Base-by-base conservation (phyloP, 2,329 filamentous ascomycete species). In the Cladosporium austrohemisphaericum region DNA sequence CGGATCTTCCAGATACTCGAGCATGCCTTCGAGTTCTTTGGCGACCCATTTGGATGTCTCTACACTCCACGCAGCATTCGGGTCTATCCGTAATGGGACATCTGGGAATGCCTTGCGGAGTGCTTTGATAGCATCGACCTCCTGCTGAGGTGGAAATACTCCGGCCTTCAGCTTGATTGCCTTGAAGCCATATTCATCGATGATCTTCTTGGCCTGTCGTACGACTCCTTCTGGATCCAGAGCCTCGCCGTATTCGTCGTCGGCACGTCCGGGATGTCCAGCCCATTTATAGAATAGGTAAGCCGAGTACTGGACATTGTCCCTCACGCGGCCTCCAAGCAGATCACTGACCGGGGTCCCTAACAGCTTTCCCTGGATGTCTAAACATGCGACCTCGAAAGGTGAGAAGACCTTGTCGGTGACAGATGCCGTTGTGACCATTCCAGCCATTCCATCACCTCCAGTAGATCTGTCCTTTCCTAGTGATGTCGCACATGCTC, bases 241-340 rank as follows among this genome's bases (percentile, higher is more conserved):
- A 14, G 45, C 45, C 14, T 37, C 32, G 7, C 45, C 45, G 22
- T 38, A 48, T 18, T 29, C 14, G 18, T 48, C 45, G 11, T 40
- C 14, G 3, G 26, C 32, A 4, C 19, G 22, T 18, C 45, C 45
- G 19, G 45, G 45, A 40, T 48, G 45, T 3, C 33, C 35, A 3
- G 33, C 45, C 45, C 45, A 49, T 31, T 49, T 49, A 18, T 49
- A 49, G 13, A 49, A 49, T 4, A 49, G 10, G 23, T 49, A 49
- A 5, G 45, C 45, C 2, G 45, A 49, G 25, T 49, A 49, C 10
- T 49, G 33, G 11, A 49, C 45, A 38, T 40, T 49, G 10, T 38
- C 33, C 14, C 45, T 38, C 13, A 49, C 35, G 5, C 18, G 13
- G 2, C 45, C 45, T 13, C 45, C 45, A 22, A 49, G 45, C 9